Evolutionary conservation across 2,329 filamentous ascomycete genomes (phyloP).

Genomic region (Akanthomyces muscarius): DNA sequence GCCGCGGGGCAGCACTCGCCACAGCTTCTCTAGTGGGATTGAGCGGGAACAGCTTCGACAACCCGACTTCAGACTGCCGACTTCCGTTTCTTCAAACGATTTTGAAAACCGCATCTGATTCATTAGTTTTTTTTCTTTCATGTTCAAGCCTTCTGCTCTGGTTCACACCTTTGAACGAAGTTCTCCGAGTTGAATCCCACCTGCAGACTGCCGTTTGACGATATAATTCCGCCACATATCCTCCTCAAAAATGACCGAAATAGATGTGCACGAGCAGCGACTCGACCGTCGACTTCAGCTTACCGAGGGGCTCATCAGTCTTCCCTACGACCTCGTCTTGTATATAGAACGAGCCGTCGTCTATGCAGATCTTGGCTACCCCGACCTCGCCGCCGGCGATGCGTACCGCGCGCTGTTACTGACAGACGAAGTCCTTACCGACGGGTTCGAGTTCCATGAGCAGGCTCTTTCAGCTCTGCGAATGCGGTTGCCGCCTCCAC

Average conservation of each 20-base stretch:
- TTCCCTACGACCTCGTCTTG: constrained; percentile 59
- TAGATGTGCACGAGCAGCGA: constrained; percentile 36
- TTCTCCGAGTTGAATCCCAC: neutral
- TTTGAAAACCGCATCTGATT: too few species aligned
- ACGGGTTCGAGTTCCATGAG: constrained; percentile 79
- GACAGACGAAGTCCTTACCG: constrained; percentile 73
- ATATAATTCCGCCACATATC: neutral
- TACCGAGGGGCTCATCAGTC: constrained; percentile 49
- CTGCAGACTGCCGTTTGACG: neutral
- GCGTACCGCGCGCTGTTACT: constrained; percentile 87
- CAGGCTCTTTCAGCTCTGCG: constrained; percentile 52
- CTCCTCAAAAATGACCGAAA: constrained; percentile 8
- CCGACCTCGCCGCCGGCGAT: constrained; percentile 84
- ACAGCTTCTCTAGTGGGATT: neutral
- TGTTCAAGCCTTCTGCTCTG: neutral
- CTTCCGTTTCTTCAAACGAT: neutral
- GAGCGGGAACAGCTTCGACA: neutral
- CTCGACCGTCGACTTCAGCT: constrained; percentile 53
- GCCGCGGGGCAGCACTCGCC: constrained; percentile 7
- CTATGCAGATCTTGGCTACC: constrained; percentile 74
- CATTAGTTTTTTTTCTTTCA: neutral
- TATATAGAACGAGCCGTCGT: constrained; percentile 67
- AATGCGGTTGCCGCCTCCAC: constrained; percentile 29
- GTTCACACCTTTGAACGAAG: too few species aligned
- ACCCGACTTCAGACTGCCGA: neutral